Evolutionary conservation across 768 basidiomycete species (phyloP).

Genomic region (Lyophyllum shimeji): DNA sequence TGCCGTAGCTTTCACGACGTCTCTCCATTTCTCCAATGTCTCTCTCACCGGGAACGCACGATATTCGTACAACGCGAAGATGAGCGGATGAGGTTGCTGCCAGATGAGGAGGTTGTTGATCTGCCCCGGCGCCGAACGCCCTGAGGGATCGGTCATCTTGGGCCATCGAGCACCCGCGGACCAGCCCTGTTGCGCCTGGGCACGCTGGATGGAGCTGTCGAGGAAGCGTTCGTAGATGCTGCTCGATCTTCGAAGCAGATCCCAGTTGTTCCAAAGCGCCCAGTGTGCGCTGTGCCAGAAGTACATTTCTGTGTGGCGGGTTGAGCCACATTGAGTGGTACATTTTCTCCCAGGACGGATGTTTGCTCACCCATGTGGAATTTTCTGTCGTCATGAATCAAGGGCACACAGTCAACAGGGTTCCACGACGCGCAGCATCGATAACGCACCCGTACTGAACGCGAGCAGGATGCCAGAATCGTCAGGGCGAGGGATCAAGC

Average conservation of each 20-base stretch:
- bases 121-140: constrained; percentile 56
- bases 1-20: constrained; percentile 51
- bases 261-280: constrained; percentile 63
- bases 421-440: background rate
- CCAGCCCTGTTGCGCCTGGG: constrained; percentile 54
- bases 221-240: constrained; percentile 49
- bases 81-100: constrained; percentile 60
- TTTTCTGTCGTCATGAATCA: constrained; percentile 35
- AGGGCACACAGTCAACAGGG: background rate
- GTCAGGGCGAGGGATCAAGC: background rate
- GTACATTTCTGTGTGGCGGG: constrained; percentile 40
- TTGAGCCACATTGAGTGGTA: background rate
- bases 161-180: constrained; percentile 58
- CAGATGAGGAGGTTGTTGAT: constrained; percentile 66
- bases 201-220: constrained; percentile 40
- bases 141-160: constrained; percentile 63
- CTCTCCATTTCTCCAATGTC: constrained; percentile 49
- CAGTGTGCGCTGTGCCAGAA: constrained; percentile 62
- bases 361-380: constrained; percentile 56
- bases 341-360: background rate
- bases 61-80: constrained; percentile 59
- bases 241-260: constrained; percentile 46
- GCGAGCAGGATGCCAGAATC: background rate
- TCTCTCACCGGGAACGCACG: constrained; percentile 39
- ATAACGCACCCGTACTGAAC: constrained; percentile 36